These are phyloP conservation scores for Barnettozyma vustinii DNA, from an alignment of 805 yeast species.

Conservation along the genomic window DNA sequence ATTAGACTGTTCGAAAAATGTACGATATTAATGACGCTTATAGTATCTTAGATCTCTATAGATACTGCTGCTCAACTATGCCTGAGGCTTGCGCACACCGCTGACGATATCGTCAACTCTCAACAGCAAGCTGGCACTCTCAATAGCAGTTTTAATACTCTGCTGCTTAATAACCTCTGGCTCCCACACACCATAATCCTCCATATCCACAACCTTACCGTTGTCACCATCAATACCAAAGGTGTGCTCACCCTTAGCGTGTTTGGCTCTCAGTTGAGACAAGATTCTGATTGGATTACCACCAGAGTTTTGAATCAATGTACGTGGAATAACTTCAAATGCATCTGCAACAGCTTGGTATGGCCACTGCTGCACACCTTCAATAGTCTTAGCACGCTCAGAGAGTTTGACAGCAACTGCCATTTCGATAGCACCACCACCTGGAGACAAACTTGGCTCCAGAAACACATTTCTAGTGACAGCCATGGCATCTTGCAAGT, in stretches of 20 bases:
- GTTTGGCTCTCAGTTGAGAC: slow-evolving; percentile 92
- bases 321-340: slow-evolving; percentile 96
- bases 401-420: slow-evolving; percentile 86
- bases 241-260: slow-evolving; percentile 81
- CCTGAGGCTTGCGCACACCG: slow-evolving; percentile 67
- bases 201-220: slow-evolving; percentile 95
- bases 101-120: slow-evolving; percentile 98
- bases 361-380: slow-evolving; percentile 98
- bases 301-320: slow-evolving; percentile 95
- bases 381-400: slow-evolving; percentile 86
- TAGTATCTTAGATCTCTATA: neutral
- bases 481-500: slow-evolving; percentile 97
- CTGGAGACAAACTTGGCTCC: slow-evolving; percentile 93
- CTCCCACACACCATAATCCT: slow-evolving; percentile 96
- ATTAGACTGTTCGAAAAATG: neutral
- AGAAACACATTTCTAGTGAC: slow-evolving; percentile 92
- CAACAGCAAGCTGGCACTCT: slow-evolving; percentile 88
- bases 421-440: slow-evolving; percentile 99
- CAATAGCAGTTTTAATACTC: slow-evolving; percentile 95
- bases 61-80: slow-evolving; percentile 8
- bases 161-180: slow-evolving; percentile 98
- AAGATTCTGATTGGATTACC: slow-evolving; percentile 89
- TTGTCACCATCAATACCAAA: slow-evolving; percentile 93
- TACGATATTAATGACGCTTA: neutral
- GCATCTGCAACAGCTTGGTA: slow-evolving; percentile 99